These are phyloP conservation scores for Pleurotus tuber-regium DNA, from an alignment of 768 basidiomycete species.

Conservation along the genomic window DNA sequence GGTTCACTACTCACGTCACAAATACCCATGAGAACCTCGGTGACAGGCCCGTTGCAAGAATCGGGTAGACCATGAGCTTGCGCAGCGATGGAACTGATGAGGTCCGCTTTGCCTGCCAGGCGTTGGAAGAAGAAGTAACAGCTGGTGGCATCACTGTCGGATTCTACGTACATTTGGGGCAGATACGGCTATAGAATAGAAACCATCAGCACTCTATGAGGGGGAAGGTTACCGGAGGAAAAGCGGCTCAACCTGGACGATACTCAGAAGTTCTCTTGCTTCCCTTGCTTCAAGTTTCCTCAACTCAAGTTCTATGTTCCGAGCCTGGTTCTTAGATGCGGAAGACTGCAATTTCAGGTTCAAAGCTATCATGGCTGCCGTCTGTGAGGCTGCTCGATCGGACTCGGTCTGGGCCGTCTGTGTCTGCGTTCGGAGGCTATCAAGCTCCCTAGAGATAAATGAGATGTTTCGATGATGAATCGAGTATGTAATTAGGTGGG, in stretches of 20 bases:
- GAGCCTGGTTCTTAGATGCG: slow-evolving; percentile 87
- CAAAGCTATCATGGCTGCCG: slow-evolving; percentile 90
- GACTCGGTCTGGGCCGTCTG: slow-evolving; percentile 83
- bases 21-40: slow-evolving; percentile 87
- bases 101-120: slow-evolving; percentile 80
- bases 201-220: slow-evolving; percentile 5
- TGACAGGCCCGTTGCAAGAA: slow-evolving; percentile 75
- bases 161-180: slow-evolving; percentile 86
- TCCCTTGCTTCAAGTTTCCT: slow-evolving; percentile 83
- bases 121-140: slow-evolving; percentile 94
- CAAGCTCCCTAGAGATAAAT: slow-evolving; percentile 66
- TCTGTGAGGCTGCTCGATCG: slow-evolving; percentile 80
- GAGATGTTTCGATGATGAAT: slow-evolving; percentile 3
- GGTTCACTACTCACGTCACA: slow-evolving; percentile 86
- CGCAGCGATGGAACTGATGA: slow-evolving; percentile 80
- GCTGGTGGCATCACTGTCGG: slow-evolving; percentile 84
- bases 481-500: not conserved
- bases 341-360: slow-evolving; percentile 94
- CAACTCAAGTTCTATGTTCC: slow-evolving; percentile 86
- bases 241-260: slow-evolving; percentile 63
- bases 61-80: slow-evolving; percentile 84
- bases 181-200: slow-evolving; percentile 71
- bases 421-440: slow-evolving; percentile 77
- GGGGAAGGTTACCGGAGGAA: not conserved
- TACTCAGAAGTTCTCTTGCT: slow-evolving; percentile 72